Base-by-base conservation (phyloP, 306 rosid genomes). In the Vicia sativa region DNA sequence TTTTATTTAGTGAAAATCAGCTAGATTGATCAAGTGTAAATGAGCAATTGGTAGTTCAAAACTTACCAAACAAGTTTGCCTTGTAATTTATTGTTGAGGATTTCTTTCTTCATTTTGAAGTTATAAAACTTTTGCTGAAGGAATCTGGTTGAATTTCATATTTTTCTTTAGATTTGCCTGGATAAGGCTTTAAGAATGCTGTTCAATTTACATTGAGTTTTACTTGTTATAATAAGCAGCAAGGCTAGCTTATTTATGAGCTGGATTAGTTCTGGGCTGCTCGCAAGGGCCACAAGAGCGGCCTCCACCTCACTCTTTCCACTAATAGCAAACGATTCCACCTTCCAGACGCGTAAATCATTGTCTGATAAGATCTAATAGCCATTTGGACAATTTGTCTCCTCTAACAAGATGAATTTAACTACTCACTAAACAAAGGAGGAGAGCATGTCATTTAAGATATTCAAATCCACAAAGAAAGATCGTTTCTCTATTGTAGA, bases 21-120 rank as follows among this genome's bases (percentile, higher is more conserved):
- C 53, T 73, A 62, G 64, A 63, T 46, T 63, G 63, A 14, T 75
- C 23, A 13, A 48, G 54, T 75, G 73, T 75, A 28, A 12, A 65
- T 25, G 41, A 45, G 39, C 12, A 23, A 23, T 6, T 25, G 39
- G 54, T 50, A 38, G 21, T 63, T 6, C 2, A n/a, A 25, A 25
- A 25, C 9, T 18, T 39, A 15, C 15, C 46, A 16, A 63, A 19
- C 14, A 67, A 5, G 45, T 34, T 54, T 21, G 48, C 75, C 71
- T 16, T 61, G 46, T 67, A 52, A 53, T 62, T 44, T 73, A 62
- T 46, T 61, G 26, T 55, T 52, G 62, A 67, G 38, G 49, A 23
- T 44, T 29, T 62, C n/a, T 58, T 48, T 39, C 11, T 72, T 62
- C 54, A 12, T 52, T 42, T 29, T 45, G 9, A 69, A 25, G 52